phyloP scores from a whole-genome alignment of 805 yeast species.

The Zygoascus bituminiphila region DNA sequence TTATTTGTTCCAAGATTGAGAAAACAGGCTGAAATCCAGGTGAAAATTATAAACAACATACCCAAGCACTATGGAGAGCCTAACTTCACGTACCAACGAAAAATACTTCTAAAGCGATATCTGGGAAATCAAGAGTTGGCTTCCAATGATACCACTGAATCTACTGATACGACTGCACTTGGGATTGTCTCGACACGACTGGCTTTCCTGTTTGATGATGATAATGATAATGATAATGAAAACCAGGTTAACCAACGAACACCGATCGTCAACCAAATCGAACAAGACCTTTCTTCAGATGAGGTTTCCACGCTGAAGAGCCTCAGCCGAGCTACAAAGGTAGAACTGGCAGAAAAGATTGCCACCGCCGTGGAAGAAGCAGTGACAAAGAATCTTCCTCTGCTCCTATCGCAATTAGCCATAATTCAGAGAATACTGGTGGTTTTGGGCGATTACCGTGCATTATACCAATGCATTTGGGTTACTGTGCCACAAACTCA shows the following conservation, averaged over 20 bases:
- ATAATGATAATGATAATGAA: background rate
- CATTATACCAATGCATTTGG: slow-evolving; percentile 26
- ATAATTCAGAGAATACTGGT: slow-evolving; percentile 52
- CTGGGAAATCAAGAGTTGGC: background rate
- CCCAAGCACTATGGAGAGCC: slow-evolving; percentile 15
- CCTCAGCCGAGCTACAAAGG: background rate
- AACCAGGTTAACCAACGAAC: background rate
- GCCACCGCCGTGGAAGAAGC: slow-evolving; percentile 4
- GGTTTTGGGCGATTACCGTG: slow-evolving; percentile 33
- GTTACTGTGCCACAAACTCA: slow-evolving; percentile 50
- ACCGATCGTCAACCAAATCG: background rate
- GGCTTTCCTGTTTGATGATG: slow-evolving; percentile 4
- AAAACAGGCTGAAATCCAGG: slow-evolving; percentile 33
- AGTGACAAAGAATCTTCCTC: slow-evolving; percentile 2
- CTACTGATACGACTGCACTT: background rate
- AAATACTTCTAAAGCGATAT: slow-evolving; percentile 11
- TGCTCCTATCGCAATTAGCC: slow-evolving; percentile 24
- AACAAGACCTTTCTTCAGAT: slow-evolving; percentile 2
- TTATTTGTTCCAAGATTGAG: slow-evolving; percentile 49
- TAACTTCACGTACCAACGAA: slow-evolving; percentile 8
- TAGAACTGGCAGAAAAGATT: slow-evolving; percentile 8
- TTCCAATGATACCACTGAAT: no score
- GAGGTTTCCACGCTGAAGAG: slow-evolving; percentile 1
- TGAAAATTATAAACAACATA: slow-evolving; percentile 37
- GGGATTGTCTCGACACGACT: background rate